phyloP scores from a whole-genome alignment of 306 rosid species.

The Notholithocarpus densiflorus region DNA sequence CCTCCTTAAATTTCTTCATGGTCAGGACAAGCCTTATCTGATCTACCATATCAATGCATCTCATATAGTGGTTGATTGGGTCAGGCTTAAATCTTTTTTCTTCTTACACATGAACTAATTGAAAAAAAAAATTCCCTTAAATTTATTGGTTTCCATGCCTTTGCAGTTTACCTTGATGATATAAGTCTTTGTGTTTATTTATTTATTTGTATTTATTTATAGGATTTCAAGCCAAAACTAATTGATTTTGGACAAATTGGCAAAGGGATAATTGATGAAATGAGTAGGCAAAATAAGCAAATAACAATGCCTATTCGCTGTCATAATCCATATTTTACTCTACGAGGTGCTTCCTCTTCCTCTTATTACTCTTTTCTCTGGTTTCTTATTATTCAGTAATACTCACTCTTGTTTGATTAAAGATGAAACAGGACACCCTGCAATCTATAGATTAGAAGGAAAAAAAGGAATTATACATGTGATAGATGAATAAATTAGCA shows the following conservation, averaged over 20 bases:
- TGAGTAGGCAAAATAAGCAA: conserved; percentile 28
- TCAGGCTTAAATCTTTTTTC: conserved; percentile 13
- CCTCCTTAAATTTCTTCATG: conserved; percentile 51
- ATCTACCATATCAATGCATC: conserved; percentile 41
- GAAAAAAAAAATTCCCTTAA: no score
- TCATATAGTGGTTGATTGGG: conserved; percentile 60
- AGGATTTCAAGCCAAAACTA: conserved; percentile 55
- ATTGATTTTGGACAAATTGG: conserved; percentile 32
- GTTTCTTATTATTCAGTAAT: background rate
- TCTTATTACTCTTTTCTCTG: background rate
- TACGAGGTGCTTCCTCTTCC: conserved; percentile 30
- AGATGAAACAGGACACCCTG: background rate
- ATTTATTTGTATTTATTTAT: no score
- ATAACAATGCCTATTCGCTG: conserved; percentile 24
- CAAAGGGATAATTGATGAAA: conserved; percentile 14
- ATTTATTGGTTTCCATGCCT: background rate
- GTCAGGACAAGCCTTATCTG: conserved; percentile 41
- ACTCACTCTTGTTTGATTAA: background rate
- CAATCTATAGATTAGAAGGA: background rate
- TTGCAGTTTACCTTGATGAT: background rate
- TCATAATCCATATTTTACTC: conserved; percentile 44
- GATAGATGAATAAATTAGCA: background rate
- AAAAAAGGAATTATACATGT: background rate
- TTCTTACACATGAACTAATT: background rate
- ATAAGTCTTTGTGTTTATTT: background rate